Base-by-base conservation (phyloP, 129 eudicot genomes). In the Escallonia herrerae region DNA sequence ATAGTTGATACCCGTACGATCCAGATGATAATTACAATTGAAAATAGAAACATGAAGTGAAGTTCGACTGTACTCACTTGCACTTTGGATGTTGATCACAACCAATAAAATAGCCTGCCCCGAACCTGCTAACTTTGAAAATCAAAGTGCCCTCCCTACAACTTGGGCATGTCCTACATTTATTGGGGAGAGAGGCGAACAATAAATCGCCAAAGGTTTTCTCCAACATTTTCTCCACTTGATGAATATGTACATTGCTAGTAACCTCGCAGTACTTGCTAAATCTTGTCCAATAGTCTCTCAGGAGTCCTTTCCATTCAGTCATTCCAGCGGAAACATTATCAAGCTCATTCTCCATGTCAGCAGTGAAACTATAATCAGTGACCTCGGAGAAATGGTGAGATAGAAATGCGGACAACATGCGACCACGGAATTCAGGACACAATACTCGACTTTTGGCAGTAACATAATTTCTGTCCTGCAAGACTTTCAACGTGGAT, bases 161-260 rank as follows among this genome's bases (percentile, higher is more conserved):
- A 62, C 91, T 86, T 1, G 99, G 95, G 73, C 99, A 93, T 42
- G 82, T 71, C 76, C 96, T 90, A 77, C 77, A 76, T 78, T 76
- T 84, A 68, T 78, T 74, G 56, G 84, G 96, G 64, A 93, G 83
- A 58, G 87, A 88, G 43, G 90, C 58, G 60, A 93, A 93, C 58
- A 93, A 77, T 70, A 80, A 83, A 69, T 82, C 79, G 43, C 82
- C 89, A 82, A 85, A 93, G 44, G 87, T 79, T 69, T 84, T 83
- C 80, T 89, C 99, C 91, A 93, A 64, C 99, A 93, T 93, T 77
- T 93, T 93, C 79, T 93, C 96, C 81, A 93, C 99, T 64, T 88
- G 82, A 76, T 78, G 96, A 75, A 93, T 89, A 76, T 86, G 95
- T 63, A 93, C 87, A 15, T 43, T 74, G 70, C 91, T 63, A 55